phyloP scores from a whole-genome alignment of 1,139 yeast species.

The Candida gigantensis region DNA sequence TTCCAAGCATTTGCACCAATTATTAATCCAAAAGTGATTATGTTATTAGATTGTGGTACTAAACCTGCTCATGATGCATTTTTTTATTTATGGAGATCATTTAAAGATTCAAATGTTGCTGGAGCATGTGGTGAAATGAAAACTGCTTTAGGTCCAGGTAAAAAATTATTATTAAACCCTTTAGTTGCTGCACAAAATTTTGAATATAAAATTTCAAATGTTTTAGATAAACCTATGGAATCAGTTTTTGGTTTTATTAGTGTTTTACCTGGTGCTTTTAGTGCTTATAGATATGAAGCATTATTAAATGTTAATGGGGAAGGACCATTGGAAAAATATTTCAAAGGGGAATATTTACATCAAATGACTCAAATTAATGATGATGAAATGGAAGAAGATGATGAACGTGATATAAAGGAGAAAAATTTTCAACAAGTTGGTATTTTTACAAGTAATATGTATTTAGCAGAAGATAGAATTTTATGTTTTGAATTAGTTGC shows the following conservation, averaged over 20 bases:
- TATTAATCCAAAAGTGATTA: slow-evolving; percentile 67
- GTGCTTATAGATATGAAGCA: slow-evolving; percentile 79
- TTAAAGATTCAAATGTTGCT: slow-evolving; percentile 74
- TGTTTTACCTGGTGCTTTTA: slow-evolving; percentile 83
- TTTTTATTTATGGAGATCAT: slow-evolving; percentile 73
- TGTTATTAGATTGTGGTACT: slow-evolving; percentile 79
- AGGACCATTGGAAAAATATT: slow-evolving; percentile 77
- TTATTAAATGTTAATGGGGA: slow-evolving; percentile 61
- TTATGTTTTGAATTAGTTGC: slow-evolving; percentile 82
- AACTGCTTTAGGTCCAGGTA: slow-evolving; percentile 63
- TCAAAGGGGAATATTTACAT: slow-evolving; percentile 76
- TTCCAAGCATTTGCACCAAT: slow-evolving; percentile 78
- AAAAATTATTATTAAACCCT: slow-evolving; percentile 62
- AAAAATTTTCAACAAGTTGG: slow-evolving; percentile 53
- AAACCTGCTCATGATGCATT: slow-evolving; percentile 73
- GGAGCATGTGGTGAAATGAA: slow-evolving; percentile 89
- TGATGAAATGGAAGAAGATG: slow-evolving; percentile 39
- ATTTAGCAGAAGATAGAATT: slow-evolving; percentile 82
- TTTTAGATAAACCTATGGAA: slow-evolving; percentile 82
- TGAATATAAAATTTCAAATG: slow-evolving; percentile 80
- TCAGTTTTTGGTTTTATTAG: slow-evolving; percentile 80
- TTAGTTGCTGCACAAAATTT: slow-evolving; percentile 83
- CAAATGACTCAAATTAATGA: slow-evolving; percentile 36
- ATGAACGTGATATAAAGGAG: slow-evolving; percentile 44
- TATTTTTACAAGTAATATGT: slow-evolving; percentile 80